Evolutionary conservation across 108 stramenopile genomes (phyloP).

Genomic region (Pseudonitzschia pungens): DNA sequence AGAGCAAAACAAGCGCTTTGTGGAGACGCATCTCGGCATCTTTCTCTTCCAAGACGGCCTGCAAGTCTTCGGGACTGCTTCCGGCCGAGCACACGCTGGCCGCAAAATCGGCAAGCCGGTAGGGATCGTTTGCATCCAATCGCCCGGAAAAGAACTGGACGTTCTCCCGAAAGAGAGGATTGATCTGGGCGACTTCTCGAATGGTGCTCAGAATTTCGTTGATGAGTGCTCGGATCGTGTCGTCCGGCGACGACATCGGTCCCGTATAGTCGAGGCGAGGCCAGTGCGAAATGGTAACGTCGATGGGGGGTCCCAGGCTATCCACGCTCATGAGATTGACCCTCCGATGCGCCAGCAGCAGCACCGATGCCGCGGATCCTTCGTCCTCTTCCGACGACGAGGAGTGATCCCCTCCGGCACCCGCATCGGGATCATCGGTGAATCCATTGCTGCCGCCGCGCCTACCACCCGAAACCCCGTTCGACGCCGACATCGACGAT

Average conservation of each 20-base stretch:
- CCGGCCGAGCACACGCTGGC: constrained; percentile 87
- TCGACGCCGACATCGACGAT: background rate
- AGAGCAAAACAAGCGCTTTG: constrained; percentile 85
- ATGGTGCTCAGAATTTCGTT: constrained; percentile 95
- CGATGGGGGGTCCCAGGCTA: constrained; percentile 87
- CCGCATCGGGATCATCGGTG: background rate
- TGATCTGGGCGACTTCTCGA: constrained; percentile 91
- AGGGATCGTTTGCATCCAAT: constrained; percentile 91
- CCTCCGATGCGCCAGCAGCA: constrained; percentile 89
- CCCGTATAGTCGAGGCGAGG: constrained; percentile 67
- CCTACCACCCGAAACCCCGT: too few species aligned
- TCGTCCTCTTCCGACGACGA: constrained; percentile 3
- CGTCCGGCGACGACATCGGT: constrained; percentile 39
- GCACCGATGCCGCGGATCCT: constrained; percentile 50
- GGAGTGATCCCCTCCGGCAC: background rate
- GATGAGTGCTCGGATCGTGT: constrained; percentile 89
- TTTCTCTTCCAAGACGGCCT: constrained; percentile 90
- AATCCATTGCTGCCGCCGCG: background rate
- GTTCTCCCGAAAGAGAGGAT: constrained; percentile 93
- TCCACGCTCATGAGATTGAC: constrained; percentile 77
- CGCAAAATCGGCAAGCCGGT: constrained; percentile 94
- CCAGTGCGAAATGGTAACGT: constrained; percentile 91
- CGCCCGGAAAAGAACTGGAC: constrained; percentile 84
- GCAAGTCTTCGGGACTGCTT: constrained; percentile 77
- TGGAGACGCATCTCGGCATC: constrained; percentile 89